phyloP scores from a whole-genome alignment of 331 rosid genomes.

The Quercus tomentella region DNA sequence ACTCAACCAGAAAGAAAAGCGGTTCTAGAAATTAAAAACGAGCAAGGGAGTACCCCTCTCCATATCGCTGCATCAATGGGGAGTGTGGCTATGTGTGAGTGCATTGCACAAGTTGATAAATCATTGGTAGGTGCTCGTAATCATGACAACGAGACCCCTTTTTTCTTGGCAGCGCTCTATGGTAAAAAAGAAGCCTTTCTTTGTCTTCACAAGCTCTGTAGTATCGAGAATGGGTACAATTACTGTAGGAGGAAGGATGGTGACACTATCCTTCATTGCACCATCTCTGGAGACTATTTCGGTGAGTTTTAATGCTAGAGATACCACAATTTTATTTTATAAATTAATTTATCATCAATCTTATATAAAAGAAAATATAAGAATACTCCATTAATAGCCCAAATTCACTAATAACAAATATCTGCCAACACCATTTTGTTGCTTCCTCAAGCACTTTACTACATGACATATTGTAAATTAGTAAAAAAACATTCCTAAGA shows the following conservation, averaged over 20 bases:
- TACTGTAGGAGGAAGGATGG: slow-evolving; percentile 35
- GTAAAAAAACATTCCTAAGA: too few relatives aligned
- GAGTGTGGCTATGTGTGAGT: slow-evolving; percentile 25
- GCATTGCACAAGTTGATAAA: background rate
- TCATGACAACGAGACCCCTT: slow-evolving; percentile 47
- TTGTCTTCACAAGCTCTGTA: slow-evolving; percentile 24
- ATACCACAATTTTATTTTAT: background rate
- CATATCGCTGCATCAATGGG: slow-evolving; percentile 53
- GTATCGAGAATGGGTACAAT: background rate
- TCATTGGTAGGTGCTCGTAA: slow-evolving; percentile 25
- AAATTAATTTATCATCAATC: too few relatives aligned
- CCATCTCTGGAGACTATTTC: slow-evolving; percentile 33
- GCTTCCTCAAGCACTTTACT: too few relatives aligned
- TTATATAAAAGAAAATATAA: too few relatives aligned
- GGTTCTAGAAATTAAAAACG: slow-evolving; percentile 9
- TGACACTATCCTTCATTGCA: slow-evolving; percentile 46
- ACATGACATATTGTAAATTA: too few relatives aligned
- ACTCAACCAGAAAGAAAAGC: too few relatives aligned
- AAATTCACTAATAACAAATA: too few relatives aligned
- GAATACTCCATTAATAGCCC: too few relatives aligned
- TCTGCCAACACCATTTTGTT: too few relatives aligned
- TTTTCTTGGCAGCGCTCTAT: slow-evolving; percentile 45
- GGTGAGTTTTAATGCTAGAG: slow-evolving; percentile 16
- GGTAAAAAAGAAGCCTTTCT: slow-evolving; percentile 39
- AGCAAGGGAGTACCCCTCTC: slow-evolving; percentile 39